phyloP scores from a whole-genome alignment of 2,329 filamentous ascomycete genomes.

The Microdochium trichocladiopsis region DNA sequence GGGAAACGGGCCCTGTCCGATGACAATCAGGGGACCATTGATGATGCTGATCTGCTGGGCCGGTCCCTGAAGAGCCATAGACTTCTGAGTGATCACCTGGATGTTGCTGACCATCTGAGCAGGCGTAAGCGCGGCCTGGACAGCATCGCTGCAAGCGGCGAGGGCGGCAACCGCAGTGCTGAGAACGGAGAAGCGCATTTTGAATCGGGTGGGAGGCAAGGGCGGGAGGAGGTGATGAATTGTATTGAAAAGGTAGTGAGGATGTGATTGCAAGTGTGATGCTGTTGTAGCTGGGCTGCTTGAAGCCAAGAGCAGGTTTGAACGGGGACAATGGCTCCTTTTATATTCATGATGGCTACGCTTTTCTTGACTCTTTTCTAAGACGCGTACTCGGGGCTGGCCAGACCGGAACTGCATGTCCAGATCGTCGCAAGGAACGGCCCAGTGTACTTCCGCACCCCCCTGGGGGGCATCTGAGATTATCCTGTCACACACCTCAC shows the following conservation, averaged over 20 bases:
- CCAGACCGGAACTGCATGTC: no score
- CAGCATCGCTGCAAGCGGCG: slow-evolving; percentile 8
- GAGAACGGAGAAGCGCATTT: slow-evolving; percentile 9
- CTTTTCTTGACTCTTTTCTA: no score
- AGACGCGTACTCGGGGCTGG: no score
- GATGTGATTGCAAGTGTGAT: not conserved
- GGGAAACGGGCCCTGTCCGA: slow-evolving; percentile 21
- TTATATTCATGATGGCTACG: no score
- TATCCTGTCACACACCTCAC: no score
- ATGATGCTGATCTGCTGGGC: slow-evolving; percentile 17
- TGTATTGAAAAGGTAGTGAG: not conserved
- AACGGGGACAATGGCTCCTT: no score
- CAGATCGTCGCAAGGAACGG: no score
- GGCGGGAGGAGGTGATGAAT: not conserved
- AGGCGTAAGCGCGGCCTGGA: slow-evolving; percentile 6
- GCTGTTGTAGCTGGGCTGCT: no score
- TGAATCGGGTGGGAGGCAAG: not conserved
- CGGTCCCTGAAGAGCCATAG: slow-evolving; percentile 14
- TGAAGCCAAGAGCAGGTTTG: no score
- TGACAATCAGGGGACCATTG: slow-evolving; percentile 15
- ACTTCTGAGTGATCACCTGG: slow-evolving; percentile 13
- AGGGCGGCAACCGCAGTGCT: slow-evolving; percentile 7
- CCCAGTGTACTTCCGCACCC: no score
- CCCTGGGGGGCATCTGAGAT: no score
- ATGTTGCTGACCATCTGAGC: slow-evolving; percentile 15